phyloP scores from a whole-genome alignment of 176 grass and related monocot genomes.

The Ampelocalamus luodianensis region DNA sequence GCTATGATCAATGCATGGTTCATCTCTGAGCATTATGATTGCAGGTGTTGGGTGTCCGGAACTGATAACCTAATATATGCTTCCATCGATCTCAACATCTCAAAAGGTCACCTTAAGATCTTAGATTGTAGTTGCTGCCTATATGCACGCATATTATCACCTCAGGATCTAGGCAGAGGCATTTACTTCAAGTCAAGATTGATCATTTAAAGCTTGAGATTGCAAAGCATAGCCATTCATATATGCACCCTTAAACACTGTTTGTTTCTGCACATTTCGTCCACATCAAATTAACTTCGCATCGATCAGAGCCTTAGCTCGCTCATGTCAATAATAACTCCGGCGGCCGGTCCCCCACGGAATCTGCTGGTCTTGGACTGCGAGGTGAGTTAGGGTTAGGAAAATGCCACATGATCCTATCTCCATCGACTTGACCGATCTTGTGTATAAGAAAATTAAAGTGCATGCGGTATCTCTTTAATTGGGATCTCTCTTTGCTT shows the following conservation, averaged over 20 bases:
- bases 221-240: conserved; percentile 13
- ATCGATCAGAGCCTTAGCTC: conserved; percentile 19
- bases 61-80: conserved; percentile 43
- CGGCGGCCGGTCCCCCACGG: conserved; percentile 47
- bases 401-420: conserved; percentile 46
- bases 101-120: conserved; percentile 32
- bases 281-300: conserved; percentile 37
- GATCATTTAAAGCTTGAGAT: conserved; percentile 20
- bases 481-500: conserved; percentile 40
- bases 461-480: conserved; percentile 21
- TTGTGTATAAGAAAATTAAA: conserved; percentile 6
- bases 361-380: conserved; percentile 46
- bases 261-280: conserved; percentile 42
- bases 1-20: conserved; percentile 40
- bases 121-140: conserved; percentile 27
- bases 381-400: conserved; percentile 43
- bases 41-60: conserved; percentile 42
- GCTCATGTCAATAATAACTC: conserved; percentile 39
- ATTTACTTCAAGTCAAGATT: not conserved
- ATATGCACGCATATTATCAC: conserved; percentile 4
- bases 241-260: conserved; percentile 6
- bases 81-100: conserved; percentile 20
- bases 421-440: conserved; percentile 15
- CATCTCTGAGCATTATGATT: conserved; percentile 51
- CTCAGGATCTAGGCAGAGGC: too few species aligned